phyloP scores from a whole-genome alignment of 257 asterid genomes.

The Solanum tarijense region DNA sequence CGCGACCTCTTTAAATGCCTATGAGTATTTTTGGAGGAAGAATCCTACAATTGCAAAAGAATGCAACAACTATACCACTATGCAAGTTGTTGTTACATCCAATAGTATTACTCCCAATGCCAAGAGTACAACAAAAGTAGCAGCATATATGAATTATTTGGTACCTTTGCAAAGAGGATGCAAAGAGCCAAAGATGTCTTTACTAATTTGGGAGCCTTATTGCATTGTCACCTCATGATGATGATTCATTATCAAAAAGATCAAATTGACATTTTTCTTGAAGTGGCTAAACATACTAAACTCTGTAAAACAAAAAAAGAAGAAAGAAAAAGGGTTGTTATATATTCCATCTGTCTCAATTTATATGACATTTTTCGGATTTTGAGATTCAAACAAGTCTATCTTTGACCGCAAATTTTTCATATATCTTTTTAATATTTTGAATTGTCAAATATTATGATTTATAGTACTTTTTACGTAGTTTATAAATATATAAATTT shows the following conservation, averaged over 20 bases:
- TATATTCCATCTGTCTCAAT: background rate
- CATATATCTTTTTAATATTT: no score
- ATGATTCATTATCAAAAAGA: background rate
- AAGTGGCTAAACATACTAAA: background rate
- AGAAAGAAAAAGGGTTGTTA: background rate
- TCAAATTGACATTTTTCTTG: background rate
- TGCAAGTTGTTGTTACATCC: background rate
- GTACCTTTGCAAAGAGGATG: background rate
- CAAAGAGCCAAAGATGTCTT: background rate
- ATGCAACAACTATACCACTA: background rate
- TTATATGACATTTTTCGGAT: no score
- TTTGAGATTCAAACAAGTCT: background rate
- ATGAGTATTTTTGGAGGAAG: slow-evolving; percentile 1
- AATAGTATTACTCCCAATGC: background rate
- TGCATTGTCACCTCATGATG: background rate
- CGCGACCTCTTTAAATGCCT: background rate
- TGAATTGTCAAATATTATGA: background rate
- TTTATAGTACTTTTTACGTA: no score
- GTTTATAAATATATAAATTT: no score
- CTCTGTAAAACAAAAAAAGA: background rate
- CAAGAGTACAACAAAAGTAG: background rate
- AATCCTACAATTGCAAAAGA: background rate
- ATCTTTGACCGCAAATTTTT: rapidly evolving
- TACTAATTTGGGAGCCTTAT: background rate
- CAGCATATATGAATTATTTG: background rate